Evolutionary conservation across 192 early-diverging fungal genomes (phyloP).

Genomic region (Coemansia sp.): DNA sequence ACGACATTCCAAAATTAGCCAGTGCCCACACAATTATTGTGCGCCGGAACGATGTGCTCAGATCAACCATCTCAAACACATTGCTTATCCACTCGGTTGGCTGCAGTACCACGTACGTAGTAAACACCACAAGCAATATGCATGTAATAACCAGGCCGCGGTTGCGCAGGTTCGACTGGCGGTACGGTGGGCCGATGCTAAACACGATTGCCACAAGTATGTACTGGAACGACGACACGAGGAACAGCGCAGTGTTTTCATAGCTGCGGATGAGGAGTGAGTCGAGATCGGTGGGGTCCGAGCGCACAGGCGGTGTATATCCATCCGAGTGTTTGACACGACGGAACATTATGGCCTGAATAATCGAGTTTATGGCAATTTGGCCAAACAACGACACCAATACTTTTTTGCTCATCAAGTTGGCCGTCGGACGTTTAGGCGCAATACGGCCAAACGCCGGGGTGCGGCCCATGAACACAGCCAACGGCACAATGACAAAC

Average conservation of each 20-base stretch:
- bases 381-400: constrained; percentile 88
- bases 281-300: constrained; percentile 59
- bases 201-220: constrained; percentile 86
- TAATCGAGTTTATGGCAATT: constrained; percentile 74
- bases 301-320: constrained; percentile 59
- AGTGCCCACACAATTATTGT: constrained; percentile 61
- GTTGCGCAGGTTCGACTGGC: constrained; percentile 84
- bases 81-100: constrained; percentile 56
- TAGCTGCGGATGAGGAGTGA: constrained; percentile 69
- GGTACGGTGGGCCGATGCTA: constrained; percentile 94
- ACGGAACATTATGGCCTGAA: constrained; percentile 76
- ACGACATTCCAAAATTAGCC: constrained; percentile 54
- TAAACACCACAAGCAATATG: constrained; percentile 67
- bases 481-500: constrained; percentile 84
- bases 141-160: constrained; percentile 28
- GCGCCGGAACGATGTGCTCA: constrained; percentile 60
- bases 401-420: constrained; percentile 85
- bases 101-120: constrained; percentile 55
- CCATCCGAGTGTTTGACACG: constrained; percentile 72
- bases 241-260: constrained; percentile 92
- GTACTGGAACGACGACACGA: constrained; percentile 92
- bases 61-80: constrained; percentile 68
- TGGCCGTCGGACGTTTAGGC: constrained; percentile 85
- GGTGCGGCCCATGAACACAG: constrained; percentile 88
- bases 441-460: constrained; percentile 71